Evolutionary conservation across 768 basidiomycete genomes (phyloP).

Genomic region (Austroboletus eburneus): DNA sequence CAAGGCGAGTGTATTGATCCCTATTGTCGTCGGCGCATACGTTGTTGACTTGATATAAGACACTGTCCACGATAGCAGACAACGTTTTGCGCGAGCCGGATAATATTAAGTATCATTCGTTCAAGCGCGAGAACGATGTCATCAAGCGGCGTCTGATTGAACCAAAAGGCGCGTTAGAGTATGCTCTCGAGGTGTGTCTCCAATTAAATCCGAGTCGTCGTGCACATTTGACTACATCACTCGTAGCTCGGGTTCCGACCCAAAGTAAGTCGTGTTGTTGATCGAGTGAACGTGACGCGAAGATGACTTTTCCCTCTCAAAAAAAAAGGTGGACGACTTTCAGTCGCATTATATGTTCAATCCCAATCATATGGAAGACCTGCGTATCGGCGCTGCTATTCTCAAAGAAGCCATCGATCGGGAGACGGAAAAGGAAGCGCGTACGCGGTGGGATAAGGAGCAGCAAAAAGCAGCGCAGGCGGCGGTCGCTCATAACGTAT

Average conservation of each 20-base stretch:
- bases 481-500: slow-evolving; percentile 53
- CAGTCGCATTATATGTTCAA: slow-evolving; percentile 73
- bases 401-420: slow-evolving; percentile 58
- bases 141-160: slow-evolving; percentile 68
- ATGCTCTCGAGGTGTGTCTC: slow-evolving; percentile 68
- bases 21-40: neutral
- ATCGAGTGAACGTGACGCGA: neutral
- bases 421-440: slow-evolving; percentile 46
- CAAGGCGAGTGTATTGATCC: slow-evolving; percentile 40
- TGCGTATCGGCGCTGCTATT: slow-evolving; percentile 61
- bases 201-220: too few species aligned
- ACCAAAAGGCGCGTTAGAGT: slow-evolving; percentile 70
- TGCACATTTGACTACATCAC: too few species aligned
- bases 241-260: slow-evolving; percentile 69
- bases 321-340: slow-evolving; percentile 56
- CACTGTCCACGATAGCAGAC: slow-evolving; percentile 61
- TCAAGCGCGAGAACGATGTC: slow-evolving; percentile 69
- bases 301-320: too few species aligned
- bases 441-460: slow-evolving; percentile 42
- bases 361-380: slow-evolving; percentile 44
- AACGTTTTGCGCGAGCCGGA: slow-evolving; percentile 72
- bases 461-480: slow-evolving; percentile 58
- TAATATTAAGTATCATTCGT: slow-evolving; percentile 65
- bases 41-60: slow-evolving; percentile 30
- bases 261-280: slow-evolving; percentile 41